Base-by-base conservation (phyloP, 257 asterid genomes). In the Rehmannia glutinosa region DNA sequence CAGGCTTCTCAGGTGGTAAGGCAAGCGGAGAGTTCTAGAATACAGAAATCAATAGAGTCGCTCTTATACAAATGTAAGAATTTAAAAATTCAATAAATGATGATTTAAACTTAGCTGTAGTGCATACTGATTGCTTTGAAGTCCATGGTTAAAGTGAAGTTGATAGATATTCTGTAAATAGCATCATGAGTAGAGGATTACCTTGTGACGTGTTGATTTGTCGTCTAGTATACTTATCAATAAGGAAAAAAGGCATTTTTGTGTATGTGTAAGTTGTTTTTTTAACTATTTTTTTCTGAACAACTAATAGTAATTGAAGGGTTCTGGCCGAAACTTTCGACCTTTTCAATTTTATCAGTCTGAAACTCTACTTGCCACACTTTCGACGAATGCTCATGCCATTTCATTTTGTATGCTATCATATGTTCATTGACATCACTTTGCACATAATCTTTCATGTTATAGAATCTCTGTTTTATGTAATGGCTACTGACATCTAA, bases 31-130 rank as follows among this genome's bases (percentile, higher is more conserved):
- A 74, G 86, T 66, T 80, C 90, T 23, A 78, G 86, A 59, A 77
- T 90, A 70, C 95, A 87, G 64, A 84, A 64, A 52, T 82, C 93
- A 15, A 79, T 88, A 42, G 95, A 90, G 42, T 75, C 92, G 10
- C 82, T 88, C 58, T 24, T 83, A 64, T 64, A 83, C 75, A 93
- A 83, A 77, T 86, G 85, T 62, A 79, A 86, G 86, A 80, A 81
- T 47, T 52, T 68, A 56, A 85, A 82, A 78, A 66, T 62, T 73
- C 78, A 75, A 64, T 76, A 66, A 73, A 50, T n/a, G n/a, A n/a
- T n/a, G 17, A 6, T 53, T 36, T 45, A 46, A 32, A 35, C 28
- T 6, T 4, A 17, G 46, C 45, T 36, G 8, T 27, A 19, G 47
- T 39, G 20, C 36, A 41, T 27, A 33, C 23, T 35, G 7, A 38